Percentiles rank a stretch among this genome's conserved stretches.
These are phyloP conservation scores for Ophiosphaerella narmari DNA, from an alignment of 2,329 filamentous ascomycete species.

Conservation along the genomic window DNA sequence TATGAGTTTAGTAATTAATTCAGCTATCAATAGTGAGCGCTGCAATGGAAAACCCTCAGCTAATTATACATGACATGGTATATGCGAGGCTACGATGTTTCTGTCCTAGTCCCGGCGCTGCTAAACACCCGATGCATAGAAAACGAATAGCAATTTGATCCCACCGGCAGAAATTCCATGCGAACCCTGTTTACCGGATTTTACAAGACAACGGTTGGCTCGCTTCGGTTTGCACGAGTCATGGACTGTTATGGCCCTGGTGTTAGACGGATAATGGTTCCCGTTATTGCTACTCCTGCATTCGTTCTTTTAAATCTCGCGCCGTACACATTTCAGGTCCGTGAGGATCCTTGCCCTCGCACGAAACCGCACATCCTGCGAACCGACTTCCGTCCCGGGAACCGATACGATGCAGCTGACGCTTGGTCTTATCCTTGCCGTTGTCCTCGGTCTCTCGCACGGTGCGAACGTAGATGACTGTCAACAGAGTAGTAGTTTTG, in stretches of 20 bases:
- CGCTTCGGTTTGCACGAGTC: not conserved
- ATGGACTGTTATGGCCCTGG: not conserved
- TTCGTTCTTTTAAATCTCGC: not conserved
- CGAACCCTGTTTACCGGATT: not conserved
- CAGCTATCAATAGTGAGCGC: not conserved
- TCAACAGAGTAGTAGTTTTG: not conserved
- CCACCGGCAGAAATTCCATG: not conserved
- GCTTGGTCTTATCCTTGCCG: not conserved
- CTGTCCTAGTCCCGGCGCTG: not conserved
- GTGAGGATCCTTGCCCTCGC: not conserved
- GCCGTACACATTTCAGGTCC: not conserved
- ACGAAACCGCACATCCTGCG: not conserved
- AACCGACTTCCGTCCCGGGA: not conserved
- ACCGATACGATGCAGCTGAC: constrained; percentile 1
- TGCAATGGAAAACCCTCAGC: not conserved
- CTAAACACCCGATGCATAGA: no score
- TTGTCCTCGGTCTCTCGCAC: constrained; percentile 1
- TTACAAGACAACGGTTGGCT: not conserved
- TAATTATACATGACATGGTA: not conserved
- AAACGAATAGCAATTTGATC: not conserved
- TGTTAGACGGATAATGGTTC: no score
- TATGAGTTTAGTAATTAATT: not conserved
- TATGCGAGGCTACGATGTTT: not conserved
- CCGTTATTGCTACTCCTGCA: not conserved
- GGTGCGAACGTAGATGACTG: not conserved